A percentile compares a stretch with the other conserved stretches of the same genome.
These are phyloP conservation scores for Pleurotus giganteus DNA, from an alignment of 768 basidiomycete species.

Conservation along the genomic window DNA sequence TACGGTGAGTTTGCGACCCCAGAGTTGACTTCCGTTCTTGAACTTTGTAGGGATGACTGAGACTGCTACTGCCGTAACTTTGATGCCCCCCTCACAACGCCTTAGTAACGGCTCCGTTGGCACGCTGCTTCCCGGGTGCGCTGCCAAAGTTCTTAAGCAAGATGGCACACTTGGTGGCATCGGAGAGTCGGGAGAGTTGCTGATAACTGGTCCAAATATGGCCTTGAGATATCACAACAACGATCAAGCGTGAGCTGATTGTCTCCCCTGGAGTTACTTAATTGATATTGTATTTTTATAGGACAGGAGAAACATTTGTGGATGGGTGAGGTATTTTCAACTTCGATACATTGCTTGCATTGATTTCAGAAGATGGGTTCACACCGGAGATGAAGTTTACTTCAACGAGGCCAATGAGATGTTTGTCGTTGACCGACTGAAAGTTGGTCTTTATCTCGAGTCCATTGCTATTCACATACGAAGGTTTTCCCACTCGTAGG, in stretches of 20 bases:
- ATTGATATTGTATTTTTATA: slow-evolving; percentile 14
- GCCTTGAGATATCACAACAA: slow-evolving; percentile 17
- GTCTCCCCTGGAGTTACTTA: slow-evolving; percentile 17
- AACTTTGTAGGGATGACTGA: slow-evolving; percentile 29
- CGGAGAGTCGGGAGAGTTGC: slow-evolving; percentile 14
- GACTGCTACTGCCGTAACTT: slow-evolving; percentile 34
- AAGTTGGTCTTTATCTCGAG: slow-evolving; percentile 20
- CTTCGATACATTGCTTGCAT: not conserved
- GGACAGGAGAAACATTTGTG: slow-evolving; percentile 4
- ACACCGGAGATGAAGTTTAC: slow-evolving; percentile 48
- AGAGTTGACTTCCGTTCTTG: not conserved
- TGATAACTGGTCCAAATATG: slow-evolving; percentile 24
- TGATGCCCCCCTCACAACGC: slow-evolving; percentile 40
- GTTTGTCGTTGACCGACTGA: slow-evolving; percentile 50
- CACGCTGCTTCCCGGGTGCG: slow-evolving; percentile 21
- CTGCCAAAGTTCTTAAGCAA: slow-evolving; percentile 15
- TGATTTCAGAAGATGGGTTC: slow-evolving; percentile 28
- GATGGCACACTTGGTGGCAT: slow-evolving; percentile 16
- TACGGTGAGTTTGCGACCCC: slow-evolving; percentile 25
- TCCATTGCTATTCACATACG: not conserved
- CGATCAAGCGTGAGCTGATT: slow-evolving; percentile 15
- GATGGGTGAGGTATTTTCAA: not conserved
- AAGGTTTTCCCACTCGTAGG: slow-evolving; percentile 22
- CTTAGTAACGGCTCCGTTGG: slow-evolving; percentile 33
- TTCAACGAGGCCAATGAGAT: slow-evolving; percentile 44